These are phyloP conservation scores for Tulasnella sp. DNA, from an alignment of 768 basidiomycete species.

Conservation along the genomic window DNA sequence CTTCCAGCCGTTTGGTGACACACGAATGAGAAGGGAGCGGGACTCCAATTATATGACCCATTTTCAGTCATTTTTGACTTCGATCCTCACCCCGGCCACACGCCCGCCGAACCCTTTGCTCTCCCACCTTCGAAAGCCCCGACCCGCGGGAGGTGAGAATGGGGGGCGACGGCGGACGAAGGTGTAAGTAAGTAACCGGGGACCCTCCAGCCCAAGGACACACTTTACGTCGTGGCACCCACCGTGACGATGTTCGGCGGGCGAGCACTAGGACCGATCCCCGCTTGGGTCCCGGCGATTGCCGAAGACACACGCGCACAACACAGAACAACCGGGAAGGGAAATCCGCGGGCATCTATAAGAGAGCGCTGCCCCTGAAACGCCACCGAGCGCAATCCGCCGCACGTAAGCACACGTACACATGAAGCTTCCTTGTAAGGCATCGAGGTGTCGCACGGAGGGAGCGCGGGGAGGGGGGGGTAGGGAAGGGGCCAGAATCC, in stretches of 20 bases:
- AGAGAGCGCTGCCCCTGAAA: neutral
- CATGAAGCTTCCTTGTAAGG: neutral
- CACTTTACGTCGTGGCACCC: neutral
- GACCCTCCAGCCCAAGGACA: neutral
- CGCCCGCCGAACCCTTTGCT: neutral
- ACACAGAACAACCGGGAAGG: too few relatives aligned
- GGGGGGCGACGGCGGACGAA: neutral
- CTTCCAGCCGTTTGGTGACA: neutral
- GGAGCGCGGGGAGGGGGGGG: neutral
- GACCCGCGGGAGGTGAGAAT: neutral
- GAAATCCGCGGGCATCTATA: too few relatives aligned
- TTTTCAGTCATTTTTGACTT: neutral
- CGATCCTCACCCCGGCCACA: neutral
- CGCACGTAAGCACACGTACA: neutral
- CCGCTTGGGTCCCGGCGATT: too few relatives aligned
- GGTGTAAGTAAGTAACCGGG: neutral
- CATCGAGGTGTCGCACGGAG: neutral
- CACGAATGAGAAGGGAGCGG: neutral
- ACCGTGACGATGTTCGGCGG: too few relatives aligned
- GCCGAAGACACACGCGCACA: too few relatives aligned
- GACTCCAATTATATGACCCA: neutral
- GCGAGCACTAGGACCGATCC: too few relatives aligned
- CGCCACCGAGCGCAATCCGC: neutral
- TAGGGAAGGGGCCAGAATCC: neutral
- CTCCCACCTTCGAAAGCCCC: neutral